phyloP scores from a whole-genome alignment of 352 stramenopile species.

The Phytophthora chlamydospora region DNA sequence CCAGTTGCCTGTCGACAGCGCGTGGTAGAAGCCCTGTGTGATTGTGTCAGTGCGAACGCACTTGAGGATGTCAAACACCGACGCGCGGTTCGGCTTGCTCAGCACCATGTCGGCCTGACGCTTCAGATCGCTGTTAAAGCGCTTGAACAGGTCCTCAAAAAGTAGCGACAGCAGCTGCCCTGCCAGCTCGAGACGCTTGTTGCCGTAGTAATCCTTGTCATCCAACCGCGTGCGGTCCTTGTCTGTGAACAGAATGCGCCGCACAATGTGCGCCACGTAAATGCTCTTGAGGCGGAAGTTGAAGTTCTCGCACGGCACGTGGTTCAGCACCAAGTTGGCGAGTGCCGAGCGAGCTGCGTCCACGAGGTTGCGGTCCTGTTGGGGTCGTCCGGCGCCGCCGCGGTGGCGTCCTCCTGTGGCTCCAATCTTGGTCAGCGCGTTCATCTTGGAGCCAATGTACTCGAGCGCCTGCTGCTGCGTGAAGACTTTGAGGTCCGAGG shows the following conservation, averaged over 20 bases:
- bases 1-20: slow-evolving; percentile 96
- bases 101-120: slow-evolving; percentile 97
- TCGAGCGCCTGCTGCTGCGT: slow-evolving; percentile 95
- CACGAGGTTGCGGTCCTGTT: slow-evolving; percentile 71
- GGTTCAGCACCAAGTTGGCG: slow-evolving; percentile 98
- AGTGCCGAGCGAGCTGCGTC: slow-evolving; percentile 98
- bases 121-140: slow-evolving; percentile 99
- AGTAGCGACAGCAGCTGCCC: slow-evolving; percentile 98
- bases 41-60: slow-evolving; percentile 98
- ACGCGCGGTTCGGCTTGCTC: slow-evolving; percentile 97
- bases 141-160: slow-evolving; percentile 99
- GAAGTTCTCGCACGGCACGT: slow-evolving; percentile 98
- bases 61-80: slow-evolving; percentile 98
- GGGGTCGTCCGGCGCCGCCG: slow-evolving; percentile 32
- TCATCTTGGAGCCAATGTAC: slow-evolving; percentile 98
- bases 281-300: slow-evolving; percentile 98
- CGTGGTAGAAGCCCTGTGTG: slow-evolving; percentile 93
- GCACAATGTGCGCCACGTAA: slow-evolving; percentile 98
- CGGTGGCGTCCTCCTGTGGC: slow-evolving; percentile 47
- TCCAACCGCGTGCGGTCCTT: slow-evolving; percentile 92
- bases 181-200: slow-evolving; percentile 99
- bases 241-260: slow-evolving; percentile 89
- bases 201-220: slow-evolving; percentile 99
- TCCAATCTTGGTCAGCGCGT: slow-evolving; percentile 66
- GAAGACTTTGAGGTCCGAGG: slow-evolving; percentile 94